These are phyloP conservation scores for Rhodotorula sp. DNA, from an alignment of 1,284 basidiomycete species.

Conservation along the genomic window DNA sequence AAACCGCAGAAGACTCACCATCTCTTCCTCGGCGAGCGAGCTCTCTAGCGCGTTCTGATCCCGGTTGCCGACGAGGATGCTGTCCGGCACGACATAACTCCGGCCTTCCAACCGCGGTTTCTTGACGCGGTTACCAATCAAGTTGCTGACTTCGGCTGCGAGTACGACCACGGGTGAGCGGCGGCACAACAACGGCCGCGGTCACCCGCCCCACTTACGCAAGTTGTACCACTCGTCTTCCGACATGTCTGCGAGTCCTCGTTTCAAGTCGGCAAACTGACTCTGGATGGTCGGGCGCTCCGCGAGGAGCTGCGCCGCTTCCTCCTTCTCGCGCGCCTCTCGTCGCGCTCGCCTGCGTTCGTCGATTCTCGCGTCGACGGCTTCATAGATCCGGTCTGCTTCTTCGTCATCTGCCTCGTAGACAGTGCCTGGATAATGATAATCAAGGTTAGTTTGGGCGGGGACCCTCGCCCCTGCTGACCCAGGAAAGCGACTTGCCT, in stretches of 20 bases:
- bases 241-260: slow-evolving; percentile 78
- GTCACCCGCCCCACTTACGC: slow-evolving; percentile 16
- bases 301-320: slow-evolving; percentile 68
- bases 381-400: slow-evolving; percentile 91
- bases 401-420: slow-evolving; percentile 98
- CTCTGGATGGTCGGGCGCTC: slow-evolving; percentile 86
- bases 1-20: slow-evolving; percentile 53
- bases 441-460: neutral
- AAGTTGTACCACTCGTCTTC: slow-evolving; percentile 88
- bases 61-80: slow-evolving; percentile 60
- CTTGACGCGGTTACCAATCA: slow-evolving; percentile 87
- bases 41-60: slow-evolving; percentile 67
- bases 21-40: slow-evolving; percentile 67
- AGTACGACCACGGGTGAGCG: no score
- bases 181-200: neutral
- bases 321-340: slow-evolving; percentile 74
- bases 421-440: slow-evolving; percentile 60
- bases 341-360: slow-evolving; percentile 73
- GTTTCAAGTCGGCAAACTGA: slow-evolving; percentile 93
- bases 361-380: slow-evolving; percentile 88
- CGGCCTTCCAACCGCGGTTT: slow-evolving; percentile 59
- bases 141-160: slow-evolving; percentile 92
- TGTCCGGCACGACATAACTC: slow-evolving; percentile 87
- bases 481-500: slow-evolving; percentile 46
- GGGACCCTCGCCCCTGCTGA: neutral